Evolutionary conservation across 2,329 filamentous ascomycete species (phyloP).

Genomic region (Albophoma yamanashiensis): DNA sequence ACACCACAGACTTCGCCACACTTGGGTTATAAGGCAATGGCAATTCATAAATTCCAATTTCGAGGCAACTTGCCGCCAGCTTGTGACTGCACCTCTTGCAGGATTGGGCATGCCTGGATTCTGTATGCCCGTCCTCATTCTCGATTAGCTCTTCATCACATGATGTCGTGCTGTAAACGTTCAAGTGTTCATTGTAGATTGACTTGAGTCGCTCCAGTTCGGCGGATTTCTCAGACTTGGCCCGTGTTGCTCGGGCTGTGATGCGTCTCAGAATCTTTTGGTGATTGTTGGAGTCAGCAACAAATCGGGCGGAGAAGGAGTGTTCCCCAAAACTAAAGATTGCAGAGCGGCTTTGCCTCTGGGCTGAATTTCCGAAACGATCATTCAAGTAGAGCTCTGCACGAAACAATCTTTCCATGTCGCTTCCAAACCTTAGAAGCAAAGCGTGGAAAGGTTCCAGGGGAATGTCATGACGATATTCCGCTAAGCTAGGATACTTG

Average conservation of each 20-base stretch:
- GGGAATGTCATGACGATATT: slow-evolving; percentile 36
- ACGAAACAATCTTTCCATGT: slow-evolving; percentile 30
- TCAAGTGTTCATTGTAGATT: background rate
- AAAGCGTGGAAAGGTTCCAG: slow-evolving; percentile 26
- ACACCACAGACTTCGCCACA: slow-evolving; percentile 33
- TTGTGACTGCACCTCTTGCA: background rate
- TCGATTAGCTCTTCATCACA: background rate
- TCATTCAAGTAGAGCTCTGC: slow-evolving; percentile 36
- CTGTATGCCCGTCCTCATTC: no score
- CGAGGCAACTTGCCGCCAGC: background rate
- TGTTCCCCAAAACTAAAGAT: background rate
- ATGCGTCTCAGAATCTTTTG: background rate
- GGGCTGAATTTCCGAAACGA: background rate
- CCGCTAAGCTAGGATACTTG: slow-evolving; percentile 25
- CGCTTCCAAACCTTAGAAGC: slow-evolving; percentile 27
- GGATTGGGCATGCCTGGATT: background rate
- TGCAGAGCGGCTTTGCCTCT: no score
- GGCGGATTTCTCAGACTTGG: background rate
- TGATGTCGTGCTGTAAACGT: background rate
- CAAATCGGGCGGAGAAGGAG: slow-evolving; percentile 13
- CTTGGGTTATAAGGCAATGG: slow-evolving; percentile 29
- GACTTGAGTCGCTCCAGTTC: background rate
- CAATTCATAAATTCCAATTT: slow-evolving; percentile 31
- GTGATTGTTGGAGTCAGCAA: background rate
- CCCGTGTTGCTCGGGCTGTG: background rate